A percentile compares a stretch with the other conserved stretches of the same genome.
Conservation (phyloP, 305 asterid genomes). For the Coffea humblotiana region DNA sequence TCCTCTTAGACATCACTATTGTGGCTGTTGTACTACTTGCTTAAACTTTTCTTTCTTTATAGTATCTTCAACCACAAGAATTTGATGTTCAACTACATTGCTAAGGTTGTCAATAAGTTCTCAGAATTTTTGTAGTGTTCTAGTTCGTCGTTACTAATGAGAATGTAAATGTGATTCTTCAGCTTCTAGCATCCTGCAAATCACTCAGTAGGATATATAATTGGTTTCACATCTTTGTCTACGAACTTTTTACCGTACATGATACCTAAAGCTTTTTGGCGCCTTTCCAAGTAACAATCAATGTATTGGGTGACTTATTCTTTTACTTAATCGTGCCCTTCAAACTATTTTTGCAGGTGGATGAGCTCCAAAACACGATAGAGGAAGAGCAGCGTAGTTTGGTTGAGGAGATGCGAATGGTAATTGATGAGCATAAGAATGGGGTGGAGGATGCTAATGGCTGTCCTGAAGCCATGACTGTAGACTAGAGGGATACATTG, state of each 20-base stretch:
- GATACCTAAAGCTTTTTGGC: neutral
- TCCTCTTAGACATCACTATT: neutral
- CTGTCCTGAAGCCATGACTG: conserved; percentile 71
- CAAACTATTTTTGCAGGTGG: conserved; percentile 59
- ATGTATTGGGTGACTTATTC: neutral
- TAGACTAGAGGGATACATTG: conserved; percentile 45
- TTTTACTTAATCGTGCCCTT: conserved; percentile 17
- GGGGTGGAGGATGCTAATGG: conserved; percentile 56
- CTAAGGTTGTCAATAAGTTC: neutral
- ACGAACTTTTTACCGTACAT: neutral
- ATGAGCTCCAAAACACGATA: conserved; percentile 84
- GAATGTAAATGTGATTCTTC: neutral
- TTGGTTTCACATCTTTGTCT: neutral
- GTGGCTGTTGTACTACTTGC: neutral
- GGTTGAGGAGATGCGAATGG: conserved; percentile 78
- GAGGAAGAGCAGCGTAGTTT: conserved; percentile 88
- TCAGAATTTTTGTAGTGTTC: neutral
- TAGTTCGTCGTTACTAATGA: too few relatives aligned
- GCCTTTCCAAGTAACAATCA: neutral
- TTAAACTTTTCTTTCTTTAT: neutral
- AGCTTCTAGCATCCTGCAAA: neutral
- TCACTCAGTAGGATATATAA: neutral
- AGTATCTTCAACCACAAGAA: neutral
- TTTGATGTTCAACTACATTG: neutral
- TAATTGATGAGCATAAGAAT: conserved; percentile 65